These are phyloP conservation scores for Naganishia friedmannii DNA, from an alignment of 768 basidiomycete species.

Conservation along the genomic window DNA sequence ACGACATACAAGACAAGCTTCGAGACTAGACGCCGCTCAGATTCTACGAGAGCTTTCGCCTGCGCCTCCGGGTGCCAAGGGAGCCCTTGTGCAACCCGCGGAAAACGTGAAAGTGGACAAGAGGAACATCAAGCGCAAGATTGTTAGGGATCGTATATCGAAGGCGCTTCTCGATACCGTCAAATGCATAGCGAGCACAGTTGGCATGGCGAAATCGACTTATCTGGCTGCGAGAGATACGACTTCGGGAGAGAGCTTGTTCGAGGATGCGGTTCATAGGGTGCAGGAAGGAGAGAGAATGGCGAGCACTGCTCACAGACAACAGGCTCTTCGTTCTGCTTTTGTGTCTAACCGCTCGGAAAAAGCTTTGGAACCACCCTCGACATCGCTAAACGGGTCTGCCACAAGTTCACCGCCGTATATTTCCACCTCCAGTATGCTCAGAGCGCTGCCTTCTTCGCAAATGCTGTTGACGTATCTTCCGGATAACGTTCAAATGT, in stretches of 20 bases:
- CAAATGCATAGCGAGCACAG: conserved; percentile 13
- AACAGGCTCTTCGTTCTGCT: conserved; percentile 46
- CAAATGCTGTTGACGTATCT: conserved; percentile 71
- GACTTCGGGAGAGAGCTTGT: background rate
- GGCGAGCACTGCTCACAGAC: conserved; percentile 29
- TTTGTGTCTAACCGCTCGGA: conserved; percentile 42
- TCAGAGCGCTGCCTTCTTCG: conserved; percentile 74
- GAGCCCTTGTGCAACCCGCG: background rate
- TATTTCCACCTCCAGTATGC: conserved; percentile 65
- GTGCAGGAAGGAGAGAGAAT: conserved; percentile 11
- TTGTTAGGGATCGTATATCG: conserved; percentile 15
- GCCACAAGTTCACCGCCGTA: background rate
- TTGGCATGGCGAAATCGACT: conserved; percentile 11
- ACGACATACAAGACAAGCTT: conserved; percentile 33
- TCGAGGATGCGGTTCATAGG: conserved; percentile 12
- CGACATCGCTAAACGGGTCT: background rate
- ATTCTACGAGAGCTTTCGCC: conserved; percentile 24
- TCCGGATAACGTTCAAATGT: conserved; percentile 66
- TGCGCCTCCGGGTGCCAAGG: conserved; percentile 12
- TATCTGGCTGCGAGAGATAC: background rate
- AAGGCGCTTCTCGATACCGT: conserved; percentile 18
- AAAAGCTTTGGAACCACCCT: background rate
- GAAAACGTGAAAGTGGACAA: background rate
- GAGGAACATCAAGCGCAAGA: conserved; percentile 20
- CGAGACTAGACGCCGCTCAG: conserved; percentile 28